Base-by-base conservation (phyloP, 2,329 filamentous ascomycete species). In the Sarocladium strictum region DNA sequence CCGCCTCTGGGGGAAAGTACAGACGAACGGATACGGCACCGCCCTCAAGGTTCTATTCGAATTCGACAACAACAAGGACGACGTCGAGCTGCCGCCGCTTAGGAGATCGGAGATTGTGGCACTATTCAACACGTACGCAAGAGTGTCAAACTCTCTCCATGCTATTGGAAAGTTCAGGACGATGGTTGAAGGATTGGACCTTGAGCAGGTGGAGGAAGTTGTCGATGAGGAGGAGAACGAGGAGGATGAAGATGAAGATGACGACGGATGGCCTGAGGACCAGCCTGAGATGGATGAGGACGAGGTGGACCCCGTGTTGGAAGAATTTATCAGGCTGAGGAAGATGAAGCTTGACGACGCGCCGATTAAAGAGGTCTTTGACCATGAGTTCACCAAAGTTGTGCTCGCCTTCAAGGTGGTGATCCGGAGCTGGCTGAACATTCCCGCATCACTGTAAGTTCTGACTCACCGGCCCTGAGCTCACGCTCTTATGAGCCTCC, bases 31-130 rank as follows among this genome's bases (percentile, higher is more conserved):
- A 2, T 97, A 97, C 67, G 94, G 94, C 51, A 90, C 94, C 0
- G 94, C 94, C 0, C 76, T 99, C 58, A 99, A 99, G 73, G 87
- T 99, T 3, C 79, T 99, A 1, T 99, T 99, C 64, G 94, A 99
- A 69, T 94, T 91, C 59, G 91, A 96, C 62, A 80, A 82, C 64
- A 77, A 80, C 61, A 78, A 74, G 60, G 79, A 86, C 59, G 80
- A 77, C n/a, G 33, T 33, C 12, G 29, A 38, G 9, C 67, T 79
- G 2, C 91, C 90, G 1, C 75, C 81, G 14, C 80, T 97, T 19
- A 85, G 92, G 67, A 81, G 94, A 59, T 97, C 93, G 0, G 94
- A 99, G 72, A 78, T 99, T 11, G 94, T 99, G 19, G 90, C 94
- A 2, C 78, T 99, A 19, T 87, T 97, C 73, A 99, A 99, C 71